These are phyloP conservation scores for Erysimum cheiranthoides DNA, from an alignment of 345 rosid genomes.

Conservation along the genomic window DNA sequence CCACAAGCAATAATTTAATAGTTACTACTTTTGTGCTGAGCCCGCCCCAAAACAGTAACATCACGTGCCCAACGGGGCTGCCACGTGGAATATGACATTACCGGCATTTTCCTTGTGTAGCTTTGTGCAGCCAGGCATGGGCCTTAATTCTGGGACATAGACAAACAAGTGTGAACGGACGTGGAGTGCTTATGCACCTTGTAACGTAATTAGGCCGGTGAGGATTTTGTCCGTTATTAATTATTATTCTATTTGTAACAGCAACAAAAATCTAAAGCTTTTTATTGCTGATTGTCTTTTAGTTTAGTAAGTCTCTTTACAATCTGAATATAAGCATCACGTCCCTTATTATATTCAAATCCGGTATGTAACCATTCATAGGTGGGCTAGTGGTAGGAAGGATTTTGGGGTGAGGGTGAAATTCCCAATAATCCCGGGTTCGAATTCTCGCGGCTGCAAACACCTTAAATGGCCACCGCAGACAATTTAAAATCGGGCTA, in stretches of 20 bases:
- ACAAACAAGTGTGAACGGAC: slow-evolving; percentile 39
- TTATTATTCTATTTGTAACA: slow-evolving; percentile 37
- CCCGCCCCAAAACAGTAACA: slow-evolving; percentile 24
- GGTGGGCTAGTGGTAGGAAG: no score
- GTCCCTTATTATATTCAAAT: neutral
- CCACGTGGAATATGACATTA: slow-evolving; percentile 39
- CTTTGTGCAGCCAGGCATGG: slow-evolving; percentile 21
- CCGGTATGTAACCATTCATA: neutral
- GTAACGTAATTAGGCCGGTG: slow-evolving; percentile 35
- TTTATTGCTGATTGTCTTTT: slow-evolving; percentile 32
- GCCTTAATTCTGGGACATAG: slow-evolving; percentile 26
- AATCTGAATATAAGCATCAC: neutral
- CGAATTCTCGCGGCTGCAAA: no score
- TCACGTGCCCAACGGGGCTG: slow-evolving; percentile 29
- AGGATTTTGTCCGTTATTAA: slow-evolving; percentile 21
- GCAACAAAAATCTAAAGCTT: slow-evolving; percentile 13
- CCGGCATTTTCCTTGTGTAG: slow-evolving; percentile 10
- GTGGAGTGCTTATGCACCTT: slow-evolving; percentile 40
- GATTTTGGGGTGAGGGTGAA: no score
- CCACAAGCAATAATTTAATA: slow-evolving; percentile 1
- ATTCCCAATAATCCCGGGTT: no score
- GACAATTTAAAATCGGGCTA: no score
- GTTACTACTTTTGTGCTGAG: neutral
- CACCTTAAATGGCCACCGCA: no score
- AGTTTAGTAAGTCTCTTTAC: neutral